A percentile compares a stretch with the other conserved stretches of the same genome.
These are phyloP conservation scores for Paraglomus brasilianum DNA, from an alignment of 192 early-diverging fungal species.

Conservation along the genomic window DNA sequence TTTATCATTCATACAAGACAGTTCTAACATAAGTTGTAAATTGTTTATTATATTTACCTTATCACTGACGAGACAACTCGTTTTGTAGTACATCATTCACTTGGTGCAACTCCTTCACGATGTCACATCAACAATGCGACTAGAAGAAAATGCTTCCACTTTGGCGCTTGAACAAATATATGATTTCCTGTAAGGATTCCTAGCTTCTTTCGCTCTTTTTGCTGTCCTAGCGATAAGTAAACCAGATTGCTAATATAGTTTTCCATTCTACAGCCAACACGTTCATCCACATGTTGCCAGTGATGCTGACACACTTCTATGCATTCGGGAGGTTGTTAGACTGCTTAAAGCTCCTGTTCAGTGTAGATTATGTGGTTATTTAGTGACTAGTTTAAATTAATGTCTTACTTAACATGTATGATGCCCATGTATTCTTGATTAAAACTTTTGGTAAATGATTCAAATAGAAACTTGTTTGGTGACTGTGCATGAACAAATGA, in stretches of 20 bases:
- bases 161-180: slow-evolving; percentile 30
- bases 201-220: neutral
- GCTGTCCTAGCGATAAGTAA: neutral
- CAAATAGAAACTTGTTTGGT: too few species aligned
- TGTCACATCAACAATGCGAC: slow-evolving; percentile 6
- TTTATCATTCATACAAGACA: too few species aligned
- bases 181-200: slow-evolving; percentile 28
- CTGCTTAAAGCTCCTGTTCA: slow-evolving; percentile 23
- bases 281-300: slow-evolving; percentile 11
- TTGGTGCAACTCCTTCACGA: slow-evolving; percentile 8
- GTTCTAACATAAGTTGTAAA: too few species aligned
- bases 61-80: neutral
- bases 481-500: too few species aligned
- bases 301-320: too few species aligned
- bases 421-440: neutral
- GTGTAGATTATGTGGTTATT: slow-evolving; percentile 23
- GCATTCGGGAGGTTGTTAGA: neutral
- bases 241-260: neutral
- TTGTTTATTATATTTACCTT: neutral
- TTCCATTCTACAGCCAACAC: slow-evolving; percentile 1
- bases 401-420: slow-evolving; percentile 8
- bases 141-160: slow-evolving; percentile 16
- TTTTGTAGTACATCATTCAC: slow-evolving; percentile 15
- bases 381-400: neutral
- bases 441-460: too few species aligned